Evolutionary conservation across 805 yeast species (phyloP).

Genomic region (Candida sanyiensis): DNA sequence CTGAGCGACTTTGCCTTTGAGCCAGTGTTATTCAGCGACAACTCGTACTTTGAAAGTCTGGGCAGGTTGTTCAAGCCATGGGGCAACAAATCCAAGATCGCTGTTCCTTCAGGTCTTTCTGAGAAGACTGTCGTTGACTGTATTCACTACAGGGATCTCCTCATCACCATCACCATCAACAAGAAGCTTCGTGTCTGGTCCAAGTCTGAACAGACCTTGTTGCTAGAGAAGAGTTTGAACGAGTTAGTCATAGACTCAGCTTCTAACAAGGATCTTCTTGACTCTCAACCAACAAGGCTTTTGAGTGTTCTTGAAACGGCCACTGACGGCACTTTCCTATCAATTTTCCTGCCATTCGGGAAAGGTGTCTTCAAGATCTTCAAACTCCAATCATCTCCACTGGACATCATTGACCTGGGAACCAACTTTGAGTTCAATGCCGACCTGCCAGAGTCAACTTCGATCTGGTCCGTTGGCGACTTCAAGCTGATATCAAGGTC

Average conservation of each 20-base stretch:
- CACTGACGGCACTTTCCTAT: constrained; percentile 21
- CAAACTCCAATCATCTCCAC: constrained; percentile 17
- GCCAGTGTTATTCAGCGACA: constrained; percentile 51
- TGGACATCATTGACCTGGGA: constrained; percentile 26
- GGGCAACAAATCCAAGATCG: constrained; percentile 24
- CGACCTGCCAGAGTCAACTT: constrained; percentile 29
- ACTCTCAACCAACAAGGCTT: constrained; percentile 28
- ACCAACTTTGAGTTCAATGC: constrained; percentile 25
- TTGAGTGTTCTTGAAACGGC: constrained; percentile 18
- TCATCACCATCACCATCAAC: constrained; percentile 50
- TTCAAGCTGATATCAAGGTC: constrained; percentile 27
- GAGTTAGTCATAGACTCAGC: constrained; percentile 11
- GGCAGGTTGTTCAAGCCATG: constrained; percentile 29
- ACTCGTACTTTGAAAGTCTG: constrained; percentile 37
- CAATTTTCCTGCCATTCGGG: constrained; percentile 37
- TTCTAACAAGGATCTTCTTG: constrained; percentile 25
- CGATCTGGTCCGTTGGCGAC: constrained; percentile 47
- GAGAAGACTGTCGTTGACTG: constrained; percentile 31
- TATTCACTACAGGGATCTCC: constrained; percentile 21
- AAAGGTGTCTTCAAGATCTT: constrained; percentile 40
- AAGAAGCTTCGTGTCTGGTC: constrained; percentile 59
- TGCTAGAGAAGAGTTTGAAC: constrained; percentile 23
- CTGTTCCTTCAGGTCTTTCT: constrained; percentile 38
- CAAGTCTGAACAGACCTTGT: constrained; percentile 29
- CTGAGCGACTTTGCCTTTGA: constrained; percentile 26